A percentile compares a stretch with the other conserved stretches of the same genome.
phyloP scores from a whole-genome alignment of 257 asterid species.

The Orobanche coerulescens region DNA sequence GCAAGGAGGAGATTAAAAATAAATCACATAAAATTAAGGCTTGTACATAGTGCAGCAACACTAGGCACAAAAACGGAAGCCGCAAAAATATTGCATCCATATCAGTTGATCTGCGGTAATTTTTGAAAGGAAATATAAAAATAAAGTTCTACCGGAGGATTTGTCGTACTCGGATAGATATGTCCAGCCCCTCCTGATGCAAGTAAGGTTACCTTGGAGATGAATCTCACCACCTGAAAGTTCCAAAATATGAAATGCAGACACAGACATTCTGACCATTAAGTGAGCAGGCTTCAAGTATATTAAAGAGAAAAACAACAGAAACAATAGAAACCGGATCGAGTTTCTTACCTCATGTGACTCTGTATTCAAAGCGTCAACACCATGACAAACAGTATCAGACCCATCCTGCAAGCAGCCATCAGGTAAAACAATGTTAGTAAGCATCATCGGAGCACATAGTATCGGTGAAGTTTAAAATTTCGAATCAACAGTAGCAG shows the following conservation, averaged over 20 bases:
- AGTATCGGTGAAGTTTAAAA: background rate
- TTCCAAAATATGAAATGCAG: constrained; percentile 12
- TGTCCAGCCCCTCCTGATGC: constrained; percentile 99
- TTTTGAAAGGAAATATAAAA: constrained; percentile 7
- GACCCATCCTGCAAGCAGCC: constrained; percentile 67
- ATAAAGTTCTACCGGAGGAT: constrained; percentile 61
- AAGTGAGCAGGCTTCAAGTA: constrained; percentile 4
- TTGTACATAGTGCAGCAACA: background rate
- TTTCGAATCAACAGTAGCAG: background rate
- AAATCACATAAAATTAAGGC: background rate
- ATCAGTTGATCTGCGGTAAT: too few relatives aligned
- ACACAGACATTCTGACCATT: background rate
- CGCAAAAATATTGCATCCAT: too few relatives aligned
- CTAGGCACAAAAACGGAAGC: background rate
- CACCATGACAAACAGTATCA: constrained; percentile 76
- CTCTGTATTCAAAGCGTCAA: constrained; percentile 76
- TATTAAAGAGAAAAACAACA: background rate
- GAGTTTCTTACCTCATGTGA: constrained; percentile 55
- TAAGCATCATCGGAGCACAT: background rate
- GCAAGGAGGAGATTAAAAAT: too few relatives aligned
- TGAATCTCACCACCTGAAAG: constrained; percentile 79
- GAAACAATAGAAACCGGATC: constrained; percentile 1
- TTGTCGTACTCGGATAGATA: constrained; percentile 91
- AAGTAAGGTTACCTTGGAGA: constrained; percentile 82
- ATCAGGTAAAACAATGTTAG: constrained; percentile 24